A percentile compares a stretch with the other conserved stretches of the same genome.
phyloP scores from a whole-genome alignment of 352 stramenopile species.

The Globisporangium cederbergense region DNA sequence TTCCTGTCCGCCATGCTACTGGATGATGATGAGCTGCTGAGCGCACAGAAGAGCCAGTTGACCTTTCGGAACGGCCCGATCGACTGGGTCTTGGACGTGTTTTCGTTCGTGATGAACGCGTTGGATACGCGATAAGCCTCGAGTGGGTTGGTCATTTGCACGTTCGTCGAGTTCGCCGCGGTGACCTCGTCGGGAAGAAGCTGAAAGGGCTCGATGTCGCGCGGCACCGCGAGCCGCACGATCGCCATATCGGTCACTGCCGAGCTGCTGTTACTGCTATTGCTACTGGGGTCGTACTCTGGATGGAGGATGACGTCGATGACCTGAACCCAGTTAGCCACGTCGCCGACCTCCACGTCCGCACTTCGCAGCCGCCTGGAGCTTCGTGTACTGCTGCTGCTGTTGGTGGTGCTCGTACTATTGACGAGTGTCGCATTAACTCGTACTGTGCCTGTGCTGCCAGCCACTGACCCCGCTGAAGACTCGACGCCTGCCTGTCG shows the following conservation, averaged over 20 bases:
- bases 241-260: slow-evolving; percentile 24
- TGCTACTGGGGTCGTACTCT: slow-evolving; percentile 13
- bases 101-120: slow-evolving; percentile 14
- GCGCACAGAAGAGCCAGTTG: slow-evolving; percentile 21
- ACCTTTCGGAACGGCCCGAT: slow-evolving; percentile 20
- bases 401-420: background rate
- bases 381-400: background rate
- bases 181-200: slow-evolving; percentile 17
- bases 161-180: slow-evolving; percentile 15
- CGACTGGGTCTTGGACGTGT: slow-evolving; percentile 6
- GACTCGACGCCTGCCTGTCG: background rate
- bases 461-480: too few relatives aligned
- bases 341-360: slow-evolving; percentile 21
- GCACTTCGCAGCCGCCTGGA: background rate
- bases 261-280: background rate
- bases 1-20: background rate
- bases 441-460: background rate
- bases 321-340: slow-evolving; percentile 22
- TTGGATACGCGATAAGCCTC: slow-evolving; percentile 16
- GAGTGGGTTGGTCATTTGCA: slow-evolving; percentile 11
- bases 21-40: background rate
- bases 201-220: slow-evolving; percentile 20
- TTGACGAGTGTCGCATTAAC: background rate
- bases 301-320: slow-evolving; percentile 19
- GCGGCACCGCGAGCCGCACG: slow-evolving; percentile 14